Base-by-base conservation (phyloP, 257 asterid genomes). In the Orobanche coerulescens region DNA sequence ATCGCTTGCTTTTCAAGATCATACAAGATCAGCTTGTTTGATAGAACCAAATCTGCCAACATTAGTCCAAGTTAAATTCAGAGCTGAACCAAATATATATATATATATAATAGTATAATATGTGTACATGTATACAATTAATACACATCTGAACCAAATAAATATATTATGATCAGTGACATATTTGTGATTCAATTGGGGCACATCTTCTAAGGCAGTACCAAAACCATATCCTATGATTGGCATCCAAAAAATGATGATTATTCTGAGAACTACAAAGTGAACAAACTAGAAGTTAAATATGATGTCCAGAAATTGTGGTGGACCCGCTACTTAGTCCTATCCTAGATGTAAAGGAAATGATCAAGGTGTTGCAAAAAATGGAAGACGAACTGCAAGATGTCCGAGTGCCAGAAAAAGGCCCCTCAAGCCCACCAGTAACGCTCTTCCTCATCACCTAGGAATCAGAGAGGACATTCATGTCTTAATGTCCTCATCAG, bases 1-100 rank as follows among this genome's bases (percentile, higher is more conserved):
- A 93, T 89, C 31, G 90, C 69, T 77, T 89, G 96, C 61, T 82
- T 89, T 76, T 86, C 97, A 53, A 93, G 96, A 72, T 93, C 97
- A 76, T 89, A 93, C 56, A 89, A 77, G 69, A 89, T 82, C 77
- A 93, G 84, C 84, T 93, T 93, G 76, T 87, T 89, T 59, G 99
- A 82, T 42, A 92, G 94, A 67, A 92, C 97, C 80, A 92, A 67
- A 81, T 88, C 98, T 92, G 95, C 76, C 65, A 81, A 65, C 74
- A 77, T 33, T 43, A 28, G 57, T 47, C 26, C 55, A 48, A 20
- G 60, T 24, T 30, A 71, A 71, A 48, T 23, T 53, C 62, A 53
- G 37, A 46, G 37, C 19, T 10, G 9, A 30, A 25, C 30, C 49
- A 25, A 8, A 30, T 54, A 43, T 7, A 7, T 7, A 7, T 7